A percentile compares a stretch with the other conserved stretches of the same genome.
Conservation (phyloP, 106 monocot species). For the Allium fistulosum region DNA sequence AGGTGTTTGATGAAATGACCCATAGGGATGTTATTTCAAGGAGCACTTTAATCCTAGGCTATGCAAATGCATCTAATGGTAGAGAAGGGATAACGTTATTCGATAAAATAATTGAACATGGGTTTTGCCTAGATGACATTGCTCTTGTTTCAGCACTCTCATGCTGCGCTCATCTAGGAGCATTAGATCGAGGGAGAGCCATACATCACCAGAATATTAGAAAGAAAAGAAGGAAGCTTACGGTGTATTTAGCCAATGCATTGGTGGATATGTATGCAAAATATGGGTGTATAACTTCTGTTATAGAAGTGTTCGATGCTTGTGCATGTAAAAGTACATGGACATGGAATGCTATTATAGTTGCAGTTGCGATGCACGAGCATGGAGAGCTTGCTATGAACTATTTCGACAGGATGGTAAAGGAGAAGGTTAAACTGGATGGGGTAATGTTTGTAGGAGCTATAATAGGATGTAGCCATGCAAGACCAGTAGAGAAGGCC, state of each 20-base stretch:
- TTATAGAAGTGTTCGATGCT: constrained; percentile 26
- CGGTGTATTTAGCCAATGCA: constrained; percentile 30
- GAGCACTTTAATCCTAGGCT: constrained; percentile 41
- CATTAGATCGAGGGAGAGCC: constrained; percentile 22
- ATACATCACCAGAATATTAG: constrained; percentile 48
- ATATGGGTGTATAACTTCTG: constrained; percentile 37
- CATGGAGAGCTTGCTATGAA: constrained; percentile 35
- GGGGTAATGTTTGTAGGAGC: constrained; percentile 46
- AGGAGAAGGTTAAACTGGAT: constrained; percentile 26
- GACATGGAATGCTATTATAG: constrained; percentile 63
- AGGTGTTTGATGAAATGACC: constrained; percentile 50
- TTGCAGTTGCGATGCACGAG: constrained; percentile 46
- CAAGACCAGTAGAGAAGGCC: constrained; percentile 25
- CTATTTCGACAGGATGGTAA: constrained; percentile 33
- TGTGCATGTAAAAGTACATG: constrained; percentile 24
- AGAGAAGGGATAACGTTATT: constrained; percentile 29
- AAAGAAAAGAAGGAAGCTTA: neutral
- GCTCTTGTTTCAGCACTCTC: constrained; percentile 38
- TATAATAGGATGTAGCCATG: constrained; percentile 47
- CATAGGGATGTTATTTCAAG: constrained; percentile 32
- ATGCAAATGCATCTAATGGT: constrained; percentile 2
- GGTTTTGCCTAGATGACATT: constrained; percentile 30
- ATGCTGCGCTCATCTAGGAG: constrained; percentile 36
- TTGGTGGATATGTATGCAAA: constrained; percentile 63
- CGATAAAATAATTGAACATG: constrained; percentile 18